Base-by-base conservation (phyloP, 192 early-diverging fungal species). In the Lobosporangium transversale region DNA sequence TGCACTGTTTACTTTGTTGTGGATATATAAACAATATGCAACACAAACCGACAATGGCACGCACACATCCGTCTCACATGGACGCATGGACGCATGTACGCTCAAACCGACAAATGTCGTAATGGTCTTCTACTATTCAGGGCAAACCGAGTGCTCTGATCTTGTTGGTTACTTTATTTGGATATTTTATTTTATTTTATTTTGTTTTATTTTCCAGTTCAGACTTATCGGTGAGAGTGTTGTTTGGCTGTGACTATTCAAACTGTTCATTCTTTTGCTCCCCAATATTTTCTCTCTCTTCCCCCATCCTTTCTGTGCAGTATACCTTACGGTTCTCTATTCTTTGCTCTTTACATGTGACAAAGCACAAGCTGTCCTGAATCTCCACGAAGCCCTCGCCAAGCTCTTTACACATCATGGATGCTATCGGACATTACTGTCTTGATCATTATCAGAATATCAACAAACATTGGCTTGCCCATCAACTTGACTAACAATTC, bases 41-140 rank as follows among this genome's bases (percentile, higher is more conserved):
- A n/a, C 65, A 37, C 49, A 58, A 31, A 42, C 48, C 35, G 47
- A 53, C 36, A 21, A 9, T 35, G 44, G 27, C 48, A 31, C 6
- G 7, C 54, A 60, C 57, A n/a, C n/a, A n/a, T n/a, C n/a, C n/a
- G n/a, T 44, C 58, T 59, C 67, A 69, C 67, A 69, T 69, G 58
- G 49, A 67, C 18, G 18, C 6, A 47, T 40, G 14, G 5, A 58
- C 5, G 23, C 40, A 58, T 3, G n/a, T 9, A 14, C 40, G 14
- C 23, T 27, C 14, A 55, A 3, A 55, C 2, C 29, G 12, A 14
- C 37, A 40, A 40, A 7, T 40, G 37, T 40, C 37, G 37, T 40
- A 7, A 40, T 56, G 4, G 40, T 49, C n/a, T 44, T 20, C 32
- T 17, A 58, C 62, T 20, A 65, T 75, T 75, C 62, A 66, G 70